Base-by-base conservation (phyloP, 192 early-diverging fungal species). In the Diversispora eburnea region DNA sequence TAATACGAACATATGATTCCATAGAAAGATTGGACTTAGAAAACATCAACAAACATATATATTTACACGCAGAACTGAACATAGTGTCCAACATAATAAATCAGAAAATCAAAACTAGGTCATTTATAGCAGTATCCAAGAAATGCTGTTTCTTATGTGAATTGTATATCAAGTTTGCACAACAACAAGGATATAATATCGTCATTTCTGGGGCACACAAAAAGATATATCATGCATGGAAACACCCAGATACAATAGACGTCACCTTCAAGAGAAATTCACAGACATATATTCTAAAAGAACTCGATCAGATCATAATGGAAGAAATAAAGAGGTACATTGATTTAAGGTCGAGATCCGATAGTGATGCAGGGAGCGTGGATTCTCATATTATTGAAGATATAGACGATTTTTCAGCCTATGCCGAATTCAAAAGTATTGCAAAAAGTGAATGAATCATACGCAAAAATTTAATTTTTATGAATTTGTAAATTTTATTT, bases 51-150 rank as follows among this genome's bases (percentile, higher is more conserved):
- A 8, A 58, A 58, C 0, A 10, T 22, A 0, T 58, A 33, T 58
- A 25, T 58, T 58, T 58, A 58, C 19, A 58, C 20, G 19, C 57
- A 25, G 57, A 58, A 58, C 19, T 58, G 57, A 58, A 58, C n/a
- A 3, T 58, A 25, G 19, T 20, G 19, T 4, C 57, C 0, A 58
- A 33, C 20, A 58, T 58, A 58, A 58, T 58, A 58, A 22, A 58
- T 4, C 22, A 33, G 20, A 58, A 58, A 10, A 9, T 25, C 20
- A 58, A 58, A 58, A 58, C 8, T 58, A 9, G 1, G n/a, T 7
- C 19, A 58, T 58, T 58, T 58, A 58, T 58, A 58, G 57, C 57
- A 12, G 57, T 58, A 33, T 33, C 25, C 2, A 33, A 33, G n/a
- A 33, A 33, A 33, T 33, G 25, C 25, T 33, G 25, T 33, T 33